Evolutionary conservation across 305 asterid genomes (phyloP).

Genomic region (Fraxinus xanthoxyloides): DNA sequence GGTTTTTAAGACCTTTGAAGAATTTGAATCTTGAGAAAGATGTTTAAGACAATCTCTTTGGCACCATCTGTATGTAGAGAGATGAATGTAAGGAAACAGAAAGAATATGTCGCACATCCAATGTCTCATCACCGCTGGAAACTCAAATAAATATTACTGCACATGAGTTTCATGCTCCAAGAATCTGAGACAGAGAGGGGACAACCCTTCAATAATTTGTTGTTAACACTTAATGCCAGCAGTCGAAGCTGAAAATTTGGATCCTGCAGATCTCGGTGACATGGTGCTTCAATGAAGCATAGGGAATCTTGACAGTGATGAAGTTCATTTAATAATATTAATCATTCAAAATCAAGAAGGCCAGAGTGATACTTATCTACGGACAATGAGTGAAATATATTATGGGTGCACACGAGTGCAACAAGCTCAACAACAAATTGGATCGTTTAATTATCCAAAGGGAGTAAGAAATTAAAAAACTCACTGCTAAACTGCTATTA

Average conservation of each 20-base stretch:
- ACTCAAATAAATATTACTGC: neutral
- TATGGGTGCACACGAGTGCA: neutral
- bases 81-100: neutral
- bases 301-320: neutral
- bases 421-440: neutral
- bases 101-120: constrained; percentile 16
- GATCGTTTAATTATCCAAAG: neutral
- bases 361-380: neutral
- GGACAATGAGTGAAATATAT: neutral
- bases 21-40: neutral
- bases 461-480: neutral
- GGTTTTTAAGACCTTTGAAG: neutral
- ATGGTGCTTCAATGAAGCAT: constrained; percentile 16
- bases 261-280: neutral
- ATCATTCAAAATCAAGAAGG: neutral
- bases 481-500: neutral
- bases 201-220: neutral
- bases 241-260: neutral
- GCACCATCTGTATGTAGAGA: constrained; percentile 14
- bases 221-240: neutral
- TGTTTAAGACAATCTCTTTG: neutral
- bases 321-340: neutral
- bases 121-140: neutral
- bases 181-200: neutral
- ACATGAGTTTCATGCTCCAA: neutral